Evolutionary conservation across 257 asterid genomes (phyloP).

Genomic region (Capsicum chinense): DNA sequence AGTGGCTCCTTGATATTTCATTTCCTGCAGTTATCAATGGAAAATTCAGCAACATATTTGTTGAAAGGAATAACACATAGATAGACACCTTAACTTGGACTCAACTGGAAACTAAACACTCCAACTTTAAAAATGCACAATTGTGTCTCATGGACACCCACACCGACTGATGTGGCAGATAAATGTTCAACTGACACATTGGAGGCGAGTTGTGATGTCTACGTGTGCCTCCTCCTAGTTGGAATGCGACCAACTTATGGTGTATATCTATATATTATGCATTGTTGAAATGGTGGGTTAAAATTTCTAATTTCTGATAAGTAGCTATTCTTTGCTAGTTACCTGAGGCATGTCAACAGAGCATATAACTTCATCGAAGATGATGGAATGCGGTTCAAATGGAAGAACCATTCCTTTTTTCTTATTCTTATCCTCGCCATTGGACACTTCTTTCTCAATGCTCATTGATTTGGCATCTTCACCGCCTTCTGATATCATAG

Average conservation of each 20-base stretch:
- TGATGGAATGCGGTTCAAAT: conserved; percentile 80
- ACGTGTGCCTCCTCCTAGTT: too few species aligned
- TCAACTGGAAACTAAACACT: too few species aligned
- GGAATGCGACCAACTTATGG: too few species aligned
- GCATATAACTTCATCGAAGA: conserved; percentile 67
- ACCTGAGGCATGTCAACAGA: conserved; percentile 93
- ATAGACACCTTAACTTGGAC: background rate
- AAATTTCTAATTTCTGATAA: background rate
- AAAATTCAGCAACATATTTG: background rate
- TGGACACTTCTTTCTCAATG: conserved; percentile 36
- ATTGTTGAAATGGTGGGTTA: too few species aligned
- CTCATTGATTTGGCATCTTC: conserved; percentile 32
- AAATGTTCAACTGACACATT: too few species aligned
- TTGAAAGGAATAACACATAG: background rate
- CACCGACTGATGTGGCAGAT: too few species aligned
- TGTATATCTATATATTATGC: too few species aligned
- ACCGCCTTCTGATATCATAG: conserved; percentile 47
- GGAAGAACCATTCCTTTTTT: conserved; percentile 86
- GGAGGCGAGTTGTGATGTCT: too few species aligned
- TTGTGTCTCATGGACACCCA: too few species aligned
- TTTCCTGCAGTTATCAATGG: conserved; percentile 50
- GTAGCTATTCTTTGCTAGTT: background rate
- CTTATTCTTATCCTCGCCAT: conserved; percentile 34
- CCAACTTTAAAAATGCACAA: too few species aligned
- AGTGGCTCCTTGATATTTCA: conserved; percentile 59